Conservation (phyloP, 139 green algal genomes). For the Ettlia oleoabundans region DNA sequence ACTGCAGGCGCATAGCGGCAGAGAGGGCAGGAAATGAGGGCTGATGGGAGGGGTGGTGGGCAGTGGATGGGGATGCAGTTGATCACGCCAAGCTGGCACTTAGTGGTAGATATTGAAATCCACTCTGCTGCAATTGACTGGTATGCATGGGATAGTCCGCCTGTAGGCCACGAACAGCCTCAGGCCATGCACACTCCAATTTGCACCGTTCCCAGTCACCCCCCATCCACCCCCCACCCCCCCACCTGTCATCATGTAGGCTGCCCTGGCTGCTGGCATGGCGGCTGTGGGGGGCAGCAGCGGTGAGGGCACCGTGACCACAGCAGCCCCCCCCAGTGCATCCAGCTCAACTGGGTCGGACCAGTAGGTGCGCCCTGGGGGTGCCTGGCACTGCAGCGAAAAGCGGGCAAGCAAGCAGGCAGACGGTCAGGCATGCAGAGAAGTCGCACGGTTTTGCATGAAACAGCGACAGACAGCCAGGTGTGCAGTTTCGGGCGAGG, state of each 20-base stretch:
- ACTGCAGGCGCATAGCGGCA: background rate
- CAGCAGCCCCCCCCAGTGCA: constrained; percentile 46
- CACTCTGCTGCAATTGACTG: too few species aligned
- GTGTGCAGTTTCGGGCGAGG: too few species aligned
- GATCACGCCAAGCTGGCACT: background rate
- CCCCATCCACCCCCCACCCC: too few species aligned
- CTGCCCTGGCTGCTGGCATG: constrained; percentile 9
- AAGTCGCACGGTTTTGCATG: background rate
- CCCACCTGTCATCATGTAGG: constrained; percentile 43
- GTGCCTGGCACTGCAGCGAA: constrained; percentile 36
- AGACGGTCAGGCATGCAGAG: background rate
- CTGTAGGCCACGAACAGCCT: too few species aligned
- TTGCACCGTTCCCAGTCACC: background rate
- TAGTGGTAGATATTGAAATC: too few species aligned
- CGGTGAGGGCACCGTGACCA: constrained; percentile 50
- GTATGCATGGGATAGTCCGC: too few species aligned
- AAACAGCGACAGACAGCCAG: too few species aligned
- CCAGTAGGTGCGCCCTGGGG: constrained; percentile 52
- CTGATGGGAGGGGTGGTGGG: background rate
- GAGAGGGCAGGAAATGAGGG: background rate
- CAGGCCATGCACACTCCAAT: too few species aligned
- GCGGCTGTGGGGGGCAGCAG: constrained; percentile 6
- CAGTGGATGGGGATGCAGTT: background rate
- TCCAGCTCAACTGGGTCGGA: constrained; percentile 51
- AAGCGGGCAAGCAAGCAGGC: background rate